Base-by-base conservation (phyloP, 495 filamentous ascomycete species). In the Tuber indicum region DNA sequence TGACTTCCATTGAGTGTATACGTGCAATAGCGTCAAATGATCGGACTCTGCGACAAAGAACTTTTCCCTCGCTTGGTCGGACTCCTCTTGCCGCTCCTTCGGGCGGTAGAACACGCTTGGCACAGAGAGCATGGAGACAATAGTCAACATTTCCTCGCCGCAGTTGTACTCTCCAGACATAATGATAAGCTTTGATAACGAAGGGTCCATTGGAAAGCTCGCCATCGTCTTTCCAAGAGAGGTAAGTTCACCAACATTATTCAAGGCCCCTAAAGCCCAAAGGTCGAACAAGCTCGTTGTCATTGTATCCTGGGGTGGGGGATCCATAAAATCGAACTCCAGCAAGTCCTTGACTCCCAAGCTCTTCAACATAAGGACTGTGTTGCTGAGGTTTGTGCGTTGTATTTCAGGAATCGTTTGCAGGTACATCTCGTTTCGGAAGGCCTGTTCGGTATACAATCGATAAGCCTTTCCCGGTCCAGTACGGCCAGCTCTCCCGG, bases 281-380 rank as follows among this genome's bases (percentile, higher is more conserved):
- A 99, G 90, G 82, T 99, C 96, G 87, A 98, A 99, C 3, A 99
- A 88, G 1, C 94, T 97, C 0, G 96, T 99, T 14, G 93, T 93
- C 81, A 99, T 99, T 8, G 94, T 97, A 78, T 99, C 96, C 85
- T 99, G 96, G 0, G 96, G 96, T 10, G 96, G 96, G 0, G 96
- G 96, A 79, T 99, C 96, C 94, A 99, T 97, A 81, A 99, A 99
- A 83, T 98, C 94, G 81, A 99, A 99, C 81, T 99, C 96, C 3
- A 99, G 86, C 26, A 99, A 87, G 80, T 99, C 94, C 82, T 92
- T 94, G 43, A 99, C 96, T 3, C 95, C 95, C 12, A 99, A 87
- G 2, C 94, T 97, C 83, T 99, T 99, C 72, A 99, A 87, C 16
- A 99, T 88, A 19, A 99, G 87, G 3, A 98, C 94, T 0, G 94